A percentile compares a stretch with the other conserved stretches of the same genome.
phyloP scores from a whole-genome alignment of 371 early-diverging fungal species.

The Mucor plumbeus region DNA sequence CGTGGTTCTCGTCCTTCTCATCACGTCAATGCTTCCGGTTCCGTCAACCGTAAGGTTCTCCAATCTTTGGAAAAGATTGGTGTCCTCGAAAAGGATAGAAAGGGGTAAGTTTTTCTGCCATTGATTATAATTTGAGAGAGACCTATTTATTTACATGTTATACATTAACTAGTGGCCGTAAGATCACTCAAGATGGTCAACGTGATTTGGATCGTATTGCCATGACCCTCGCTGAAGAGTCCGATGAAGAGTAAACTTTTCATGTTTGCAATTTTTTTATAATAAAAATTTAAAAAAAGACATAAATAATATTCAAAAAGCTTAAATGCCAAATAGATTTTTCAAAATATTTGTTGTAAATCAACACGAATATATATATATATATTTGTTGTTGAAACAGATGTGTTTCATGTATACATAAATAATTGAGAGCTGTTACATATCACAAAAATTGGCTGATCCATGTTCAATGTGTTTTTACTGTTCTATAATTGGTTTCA shows the following conservation, averaged over 20 bases:
- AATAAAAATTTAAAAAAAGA: neutral
- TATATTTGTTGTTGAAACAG: no score
- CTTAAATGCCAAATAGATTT: neutral
- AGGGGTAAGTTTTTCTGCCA: constrained; percentile 61
- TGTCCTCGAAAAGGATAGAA: constrained; percentile 89
- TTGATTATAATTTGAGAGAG: no score
- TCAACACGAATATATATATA: no score
- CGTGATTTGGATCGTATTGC: constrained; percentile 86
- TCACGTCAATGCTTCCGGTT: constrained; percentile 85
- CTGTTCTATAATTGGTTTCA: no score
- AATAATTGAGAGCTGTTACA: no score
- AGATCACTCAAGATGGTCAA: constrained; percentile 82
- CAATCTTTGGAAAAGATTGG: constrained; percentile 97
- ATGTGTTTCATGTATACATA: no score
- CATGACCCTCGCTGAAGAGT: constrained; percentile 46
- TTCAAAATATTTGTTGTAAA: neutral
- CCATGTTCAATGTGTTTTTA: no score
- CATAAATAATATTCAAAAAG: neutral
- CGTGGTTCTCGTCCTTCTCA: constrained; percentile 94
- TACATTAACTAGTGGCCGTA: constrained; percentile 69
- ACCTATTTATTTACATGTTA: neutral
- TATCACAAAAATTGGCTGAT: no score
- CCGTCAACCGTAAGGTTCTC: constrained; percentile 90
- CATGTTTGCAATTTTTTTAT: constrained; percentile 10
- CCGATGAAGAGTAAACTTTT: constrained; percentile 40